These are phyloP conservation scores for Micractinium sp. DNA, from an alignment of 139 green algal species.

Conservation along the genomic window DNA sequence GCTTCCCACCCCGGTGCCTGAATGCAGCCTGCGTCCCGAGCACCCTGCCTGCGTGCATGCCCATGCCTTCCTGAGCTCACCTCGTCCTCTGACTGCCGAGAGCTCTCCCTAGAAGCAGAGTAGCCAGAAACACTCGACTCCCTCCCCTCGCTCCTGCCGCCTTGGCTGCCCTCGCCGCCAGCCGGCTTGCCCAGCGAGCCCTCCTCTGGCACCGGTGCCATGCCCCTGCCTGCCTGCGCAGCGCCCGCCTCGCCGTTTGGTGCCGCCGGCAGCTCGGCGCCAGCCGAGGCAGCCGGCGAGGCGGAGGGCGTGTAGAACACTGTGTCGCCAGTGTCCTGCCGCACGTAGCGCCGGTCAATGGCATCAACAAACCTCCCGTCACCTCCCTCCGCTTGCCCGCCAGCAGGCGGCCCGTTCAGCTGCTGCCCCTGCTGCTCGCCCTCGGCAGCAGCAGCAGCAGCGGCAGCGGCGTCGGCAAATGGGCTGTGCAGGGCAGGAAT, in stretches of 20 bases:
- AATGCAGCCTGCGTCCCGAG: no score
- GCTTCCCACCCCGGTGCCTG: no score
- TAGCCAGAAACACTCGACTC: not conserved
- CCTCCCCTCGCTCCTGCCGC: not conserved
- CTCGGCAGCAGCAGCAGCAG: no score
- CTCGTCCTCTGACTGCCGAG: no score
- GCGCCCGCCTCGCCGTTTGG: not conserved
- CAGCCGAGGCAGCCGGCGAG: not conserved
- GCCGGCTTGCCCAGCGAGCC: not conserved
- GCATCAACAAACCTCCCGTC: not conserved
- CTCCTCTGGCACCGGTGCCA: not conserved
- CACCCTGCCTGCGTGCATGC: not conserved
- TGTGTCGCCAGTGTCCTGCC: not conserved
- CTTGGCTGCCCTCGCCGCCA: not conserved
- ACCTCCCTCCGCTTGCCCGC: no score
- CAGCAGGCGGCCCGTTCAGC: no score
- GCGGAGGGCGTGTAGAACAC: not conserved
- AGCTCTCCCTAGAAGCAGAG: not conserved
- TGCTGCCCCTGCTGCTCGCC: not conserved
- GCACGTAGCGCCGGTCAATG: not conserved
- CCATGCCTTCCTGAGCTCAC: no score
- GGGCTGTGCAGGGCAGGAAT: not conserved
- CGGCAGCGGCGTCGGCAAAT: slow-evolving; percentile 8
- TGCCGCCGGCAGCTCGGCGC: not conserved
- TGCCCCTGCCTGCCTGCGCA: not conserved